Conservation (phyloP, 306 rosid genomes). For the Mimosa pudica region DNA sequence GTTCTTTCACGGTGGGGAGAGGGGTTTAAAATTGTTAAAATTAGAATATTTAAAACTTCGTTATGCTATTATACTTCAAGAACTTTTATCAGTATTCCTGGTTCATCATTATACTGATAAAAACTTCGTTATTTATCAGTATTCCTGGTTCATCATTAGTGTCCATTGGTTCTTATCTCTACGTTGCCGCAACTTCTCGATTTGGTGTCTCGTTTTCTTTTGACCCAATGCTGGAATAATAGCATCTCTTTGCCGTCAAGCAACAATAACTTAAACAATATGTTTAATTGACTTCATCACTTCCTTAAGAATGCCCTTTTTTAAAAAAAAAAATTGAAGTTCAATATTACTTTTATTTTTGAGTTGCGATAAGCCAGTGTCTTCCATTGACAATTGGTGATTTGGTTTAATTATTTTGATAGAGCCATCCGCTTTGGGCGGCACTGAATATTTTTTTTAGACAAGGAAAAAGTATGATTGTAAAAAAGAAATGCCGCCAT, state of each 20-base stretch:
- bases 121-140: neutral
- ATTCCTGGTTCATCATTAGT: neutral
- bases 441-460: no score
- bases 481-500: no score
- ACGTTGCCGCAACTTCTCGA: neutral
- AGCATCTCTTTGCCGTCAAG: conserved; percentile 3
- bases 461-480: no score
- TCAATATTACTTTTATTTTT: neutral
- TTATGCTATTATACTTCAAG: no score
- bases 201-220: neutral
- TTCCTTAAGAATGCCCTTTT: neutral
- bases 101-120: neutral
- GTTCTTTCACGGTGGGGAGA: no score
- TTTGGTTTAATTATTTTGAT: neutral
- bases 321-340: neutral
- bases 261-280: neutral
- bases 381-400: neutral
- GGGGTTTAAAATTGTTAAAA: no score
- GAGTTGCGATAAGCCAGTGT: no score
- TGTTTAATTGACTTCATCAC: neutral
- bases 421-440: no score
- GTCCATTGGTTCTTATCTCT: neutral
- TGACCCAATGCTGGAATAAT: neutral
- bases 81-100: neutral
- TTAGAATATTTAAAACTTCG: no score